Percentiles rank a stretch among this genome's conserved stretches.
Conservation (phyloP, 2,329 filamentous ascomycete species). For the Colletotrichum lini region DNA sequence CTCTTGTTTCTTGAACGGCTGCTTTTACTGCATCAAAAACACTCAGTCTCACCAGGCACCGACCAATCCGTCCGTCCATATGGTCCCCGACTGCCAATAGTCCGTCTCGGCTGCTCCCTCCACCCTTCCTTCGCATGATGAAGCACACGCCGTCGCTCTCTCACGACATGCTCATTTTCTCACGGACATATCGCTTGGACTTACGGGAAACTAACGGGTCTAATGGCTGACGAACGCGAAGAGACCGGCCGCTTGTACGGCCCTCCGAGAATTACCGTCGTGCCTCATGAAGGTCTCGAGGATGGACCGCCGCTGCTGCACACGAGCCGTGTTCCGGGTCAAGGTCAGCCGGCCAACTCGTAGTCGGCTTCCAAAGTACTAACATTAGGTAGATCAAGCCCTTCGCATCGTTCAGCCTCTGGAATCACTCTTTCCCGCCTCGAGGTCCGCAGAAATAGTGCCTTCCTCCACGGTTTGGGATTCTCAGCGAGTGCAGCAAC, state of each 20-base stretch:
- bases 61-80: slow-evolving; percentile 10
- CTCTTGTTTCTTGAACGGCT: slow-evolving; percentile 25
- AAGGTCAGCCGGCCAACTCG: slow-evolving; percentile 20
- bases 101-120: background rate
- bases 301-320: slow-evolving; percentile 41
- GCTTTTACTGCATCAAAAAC: background rate
- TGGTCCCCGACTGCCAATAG: slow-evolving; percentile 20
- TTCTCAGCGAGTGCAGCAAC: slow-evolving; percentile 52
- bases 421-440: slow-evolving; percentile 29
- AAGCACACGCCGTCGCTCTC: slow-evolving; percentile 31
- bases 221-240: slow-evolving; percentile 41
- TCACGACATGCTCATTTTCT: slow-evolving; percentile 40
- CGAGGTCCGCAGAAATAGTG: slow-evolving; percentile 16
- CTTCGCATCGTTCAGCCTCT: slow-evolving; percentile 32
- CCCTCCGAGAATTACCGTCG: slow-evolving; percentile 41
- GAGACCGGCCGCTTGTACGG: slow-evolving; percentile 42
- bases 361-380: background rate
- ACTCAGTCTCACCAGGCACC: background rate
- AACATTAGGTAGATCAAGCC: slow-evolving; percentile 16
- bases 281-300: slow-evolving; percentile 36
- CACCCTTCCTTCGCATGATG: slow-evolving; percentile 36
- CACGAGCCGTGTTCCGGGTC: slow-evolving; percentile 34
- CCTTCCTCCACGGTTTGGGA: slow-evolving; percentile 27
- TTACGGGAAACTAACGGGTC: slow-evolving; percentile 34
- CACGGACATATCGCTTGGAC: slow-evolving; percentile 32